Evolutionary conservation across 2,329 filamentous ascomycete genomes (phyloP), one percentile per base, ranked within the genome.

Genomic region (Cryphonectria carpinicola): DNA sequence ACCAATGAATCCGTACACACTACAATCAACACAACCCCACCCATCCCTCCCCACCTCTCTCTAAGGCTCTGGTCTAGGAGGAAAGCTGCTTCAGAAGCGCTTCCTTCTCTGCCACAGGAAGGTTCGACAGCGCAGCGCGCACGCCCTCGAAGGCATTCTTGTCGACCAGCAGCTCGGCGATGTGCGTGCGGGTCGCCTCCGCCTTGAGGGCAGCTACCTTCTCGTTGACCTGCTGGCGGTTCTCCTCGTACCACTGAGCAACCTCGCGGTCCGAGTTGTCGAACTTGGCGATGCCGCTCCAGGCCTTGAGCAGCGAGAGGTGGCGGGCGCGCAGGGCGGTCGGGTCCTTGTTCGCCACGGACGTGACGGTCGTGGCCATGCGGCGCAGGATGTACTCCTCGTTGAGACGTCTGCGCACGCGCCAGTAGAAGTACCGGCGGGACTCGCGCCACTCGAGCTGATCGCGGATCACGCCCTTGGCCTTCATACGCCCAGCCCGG

Each of bases 401-500:
- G 83, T 97, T 98, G 80, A 99, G 88, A 84, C 96, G 90, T 80
- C 96, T 93, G 82, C 97, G 95, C 73, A 98, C 91, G 83, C 96
- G 95, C 96, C 97, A 99, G 92, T 98, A 99, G 88, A 99, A 98
- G 93, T 96, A 98, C 79, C 95, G 92, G 75, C 96, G 92, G 13
- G 95, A 91, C 77, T 97, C 92, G 80, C 89, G 87, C 96, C 95
- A 98, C 78, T 92, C 88, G 56, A 99, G 87, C 17, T 90, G 84
- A 77, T 93, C 89, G 74, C 96, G 94, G 78, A 99, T 97, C 70
- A 92, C 91, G 73, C 94, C 92, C 90, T 99, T 99, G 82, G 96
- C 96, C 85, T 97, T 90, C 96, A 99, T 99, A 83, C 96, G 94
- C 71, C 95, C 96, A 60, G 96, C 92, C 63, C 96, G 95, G 82